These are phyloP conservation scores for Spergularia bocconei DNA, from an alignment of 148 eudicot species.

Conservation along the genomic window DNA sequence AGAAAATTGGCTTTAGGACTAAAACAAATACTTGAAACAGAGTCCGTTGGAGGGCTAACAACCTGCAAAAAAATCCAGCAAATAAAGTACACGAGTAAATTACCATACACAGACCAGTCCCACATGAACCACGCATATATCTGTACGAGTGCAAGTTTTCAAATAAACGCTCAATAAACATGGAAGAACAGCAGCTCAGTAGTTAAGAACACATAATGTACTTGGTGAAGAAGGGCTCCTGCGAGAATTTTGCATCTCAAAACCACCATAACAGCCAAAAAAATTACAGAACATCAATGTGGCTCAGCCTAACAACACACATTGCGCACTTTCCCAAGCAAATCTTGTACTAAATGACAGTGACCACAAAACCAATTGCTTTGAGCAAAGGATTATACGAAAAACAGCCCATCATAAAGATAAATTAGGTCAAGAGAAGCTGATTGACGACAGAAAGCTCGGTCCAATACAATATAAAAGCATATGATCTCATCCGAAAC, in stretches of 20 bases:
- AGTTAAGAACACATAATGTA: not conserved
- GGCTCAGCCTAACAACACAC: not conserved
- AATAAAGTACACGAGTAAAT: not conserved
- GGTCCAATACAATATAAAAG: not conserved
- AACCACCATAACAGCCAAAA: not conserved
- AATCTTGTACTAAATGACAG: not conserved
- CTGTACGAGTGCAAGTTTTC: not conserved
- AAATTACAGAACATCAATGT: not conserved
- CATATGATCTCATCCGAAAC: not conserved
- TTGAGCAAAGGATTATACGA: not conserved
- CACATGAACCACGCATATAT: not conserved
- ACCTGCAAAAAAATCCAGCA: conserved; percentile 39
- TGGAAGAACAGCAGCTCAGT: not conserved
- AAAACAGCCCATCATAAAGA: not conserved
- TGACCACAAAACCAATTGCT: not conserved
- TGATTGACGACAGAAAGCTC: not conserved
- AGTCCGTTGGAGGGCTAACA: conserved; percentile 63
- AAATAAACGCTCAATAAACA: not conserved
- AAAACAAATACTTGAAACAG: conserved; percentile 73
- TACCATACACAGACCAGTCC: not conserved
- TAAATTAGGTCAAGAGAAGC: not conserved
- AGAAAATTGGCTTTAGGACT: conserved; percentile 84
- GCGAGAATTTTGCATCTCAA: not conserved
- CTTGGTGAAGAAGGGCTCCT: not conserved
- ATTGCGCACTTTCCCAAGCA: not conserved